Evolutionary conservation across 2,329 filamentous ascomycete genomes (phyloP).

Genomic region (Botrytis paeoniae): DNA sequence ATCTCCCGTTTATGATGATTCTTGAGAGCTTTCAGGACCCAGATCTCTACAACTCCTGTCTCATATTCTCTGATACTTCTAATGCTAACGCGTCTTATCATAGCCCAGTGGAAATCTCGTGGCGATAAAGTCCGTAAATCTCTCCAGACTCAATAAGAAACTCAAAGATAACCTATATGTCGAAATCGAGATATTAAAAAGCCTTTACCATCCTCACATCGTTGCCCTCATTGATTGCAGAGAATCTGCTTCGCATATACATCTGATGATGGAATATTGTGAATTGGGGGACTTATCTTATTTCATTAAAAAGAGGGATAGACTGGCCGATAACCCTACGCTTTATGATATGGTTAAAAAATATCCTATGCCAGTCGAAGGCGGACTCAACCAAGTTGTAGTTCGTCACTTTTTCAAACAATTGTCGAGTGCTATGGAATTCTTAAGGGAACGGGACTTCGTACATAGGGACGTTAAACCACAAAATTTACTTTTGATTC

Average conservation of each 20-base stretch:
- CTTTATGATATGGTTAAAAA: constrained; percentile 89
- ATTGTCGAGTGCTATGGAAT: constrained; percentile 85
- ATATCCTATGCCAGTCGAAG: constrained; percentile 79
- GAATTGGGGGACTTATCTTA: constrained; percentile 90
- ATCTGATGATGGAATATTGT: constrained; percentile 98
- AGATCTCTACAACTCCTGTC: not conserved
- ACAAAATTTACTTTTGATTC: constrained; percentile 89
- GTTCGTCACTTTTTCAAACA: constrained; percentile 96
- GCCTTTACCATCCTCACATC: constrained; percentile 91
- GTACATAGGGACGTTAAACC: constrained; percentile 98
- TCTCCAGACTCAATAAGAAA: constrained; percentile 88
- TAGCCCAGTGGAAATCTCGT: constrained; percentile 79
- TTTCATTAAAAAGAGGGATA: constrained; percentile 93
- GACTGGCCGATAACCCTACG: constrained; percentile 72
- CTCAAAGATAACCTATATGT: constrained; percentile 92
- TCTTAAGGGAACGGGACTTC: constrained; percentile 78
- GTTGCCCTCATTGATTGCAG: constrained; percentile 93
- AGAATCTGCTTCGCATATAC: constrained; percentile 83
- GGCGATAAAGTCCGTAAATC: constrained; percentile 94
- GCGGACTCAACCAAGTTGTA: constrained; percentile 94
- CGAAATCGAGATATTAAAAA: constrained; percentile 94
- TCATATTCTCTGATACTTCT: constrained; percentile 18
- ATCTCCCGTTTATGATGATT: not conserved
- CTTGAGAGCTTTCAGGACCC: not conserved
- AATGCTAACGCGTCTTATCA: constrained; percentile 28